Base-by-base conservation (phyloP, 768 basidiomycete species). In the Hirschioporus abietinus region DNA sequence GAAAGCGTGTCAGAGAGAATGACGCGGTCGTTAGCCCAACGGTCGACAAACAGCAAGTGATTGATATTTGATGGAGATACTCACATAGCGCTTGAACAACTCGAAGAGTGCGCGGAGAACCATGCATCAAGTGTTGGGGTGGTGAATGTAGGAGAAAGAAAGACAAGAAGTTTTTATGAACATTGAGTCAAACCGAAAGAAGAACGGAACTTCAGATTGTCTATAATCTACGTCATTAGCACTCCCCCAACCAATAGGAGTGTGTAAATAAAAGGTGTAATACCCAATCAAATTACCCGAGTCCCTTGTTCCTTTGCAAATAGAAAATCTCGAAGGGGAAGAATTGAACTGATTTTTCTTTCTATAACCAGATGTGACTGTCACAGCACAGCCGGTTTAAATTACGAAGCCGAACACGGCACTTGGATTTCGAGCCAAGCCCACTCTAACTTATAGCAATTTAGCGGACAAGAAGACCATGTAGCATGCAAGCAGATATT, bases 21-120 rank as follows among this genome's bases (percentile, higher is more conserved):
- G 42, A 52, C 42, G 42, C 42, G 42, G 42, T 52, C 42, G 42
- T 52, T 52, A 52, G 42, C 42, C 4, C 42, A 20, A 52, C 42
- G 42, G 42, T 52, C 42, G 42, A 52, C 42, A 52, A 52, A 52
- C 42, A 52, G 42, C 42, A 52, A 52, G 42, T 52, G 42, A 52
- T 52, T 52, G 42, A 52, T 52, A 52, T 52, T 52, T 52, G 42
- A 52, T 3, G 12, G 5, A 52, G 42, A 15, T 52, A 52, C 42
- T 15, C 42, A 52, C 42, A 20, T 52, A 52, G 12, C 42, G 42
- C 42, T 52, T 52, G 20, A 52, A 52, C 15, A 52, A 20, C 42
- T 52, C 42, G 42, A 52, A 52, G 42, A 52, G 42, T 3, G 42
- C 42, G 42, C 42, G 42, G 42, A 52, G 42, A 52, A 52, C 42